Percentiles rank a stretch among this genome's conserved stretches.
Evolutionary conservation across 495 filamentous ascomycete genomes (phyloP).

Genomic region (Aspergillus steynii): DNA sequence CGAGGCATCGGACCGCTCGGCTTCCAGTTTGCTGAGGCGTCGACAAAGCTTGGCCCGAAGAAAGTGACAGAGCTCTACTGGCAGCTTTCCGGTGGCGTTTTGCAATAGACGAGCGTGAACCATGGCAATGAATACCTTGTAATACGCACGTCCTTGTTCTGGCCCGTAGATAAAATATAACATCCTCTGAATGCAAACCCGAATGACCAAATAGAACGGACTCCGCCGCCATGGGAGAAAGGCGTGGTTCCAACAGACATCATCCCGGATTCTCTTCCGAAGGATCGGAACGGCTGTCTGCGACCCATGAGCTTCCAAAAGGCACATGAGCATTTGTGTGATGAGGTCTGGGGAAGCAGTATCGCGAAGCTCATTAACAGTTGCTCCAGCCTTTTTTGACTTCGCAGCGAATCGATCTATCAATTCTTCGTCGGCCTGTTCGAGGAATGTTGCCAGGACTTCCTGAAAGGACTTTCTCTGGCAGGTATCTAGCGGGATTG

Average conservation of each 20-base stretch:
- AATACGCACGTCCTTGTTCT: conserved; percentile 45
- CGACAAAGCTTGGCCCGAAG: conserved; percentile 56
- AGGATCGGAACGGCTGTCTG: conserved; percentile 29
- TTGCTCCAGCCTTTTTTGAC: conserved; percentile 46
- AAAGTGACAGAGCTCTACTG: conserved; percentile 31
- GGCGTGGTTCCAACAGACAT: conserved; percentile 44
- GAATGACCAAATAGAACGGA: conserved; percentile 57
- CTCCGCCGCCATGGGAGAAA: conserved; percentile 55
- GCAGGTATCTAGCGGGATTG: conserved; percentile 33
- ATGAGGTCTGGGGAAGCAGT: conserved; percentile 52
- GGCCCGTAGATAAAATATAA: conserved; percentile 42
- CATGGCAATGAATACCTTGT: conserved; percentile 57
- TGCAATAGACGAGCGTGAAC: conserved; percentile 44
- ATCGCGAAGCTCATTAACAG: conserved; percentile 52
- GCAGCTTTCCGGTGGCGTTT: conserved; percentile 24
- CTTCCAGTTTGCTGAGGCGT: conserved; percentile 59
- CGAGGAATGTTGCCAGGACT: conserved; percentile 52
- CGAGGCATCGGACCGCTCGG: conserved; percentile 22
- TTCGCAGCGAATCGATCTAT: conserved; percentile 52
- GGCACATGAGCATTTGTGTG: conserved; percentile 51
- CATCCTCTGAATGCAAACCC: conserved; percentile 51
- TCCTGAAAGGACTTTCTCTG: conserved; percentile 44
- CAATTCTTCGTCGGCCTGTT: conserved; percentile 56
- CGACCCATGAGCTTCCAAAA: conserved; percentile 53
- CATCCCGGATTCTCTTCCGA: conserved; percentile 57